Percentiles rank a stretch among this genome's conserved stretches.
Conservation (phyloP, 192 early-diverging fungal species). For the Pecoramyces ruminantium region DNA sequence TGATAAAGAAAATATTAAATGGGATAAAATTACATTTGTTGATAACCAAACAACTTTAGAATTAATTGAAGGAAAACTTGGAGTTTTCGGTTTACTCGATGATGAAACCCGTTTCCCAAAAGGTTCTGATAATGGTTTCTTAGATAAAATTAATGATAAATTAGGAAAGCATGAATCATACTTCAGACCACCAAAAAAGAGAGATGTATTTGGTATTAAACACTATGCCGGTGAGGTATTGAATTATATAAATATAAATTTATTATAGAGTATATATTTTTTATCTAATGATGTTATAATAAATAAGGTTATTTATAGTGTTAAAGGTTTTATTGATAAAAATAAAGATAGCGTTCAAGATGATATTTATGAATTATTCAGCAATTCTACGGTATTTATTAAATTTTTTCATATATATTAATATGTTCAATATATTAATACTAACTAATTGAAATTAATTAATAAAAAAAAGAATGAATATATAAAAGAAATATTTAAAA, state of each 20-base stretch:
- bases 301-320: conserved; percentile 27
- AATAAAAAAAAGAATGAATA: conserved; percentile 10
- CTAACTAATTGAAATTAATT: too few relatives aligned
- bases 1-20: conserved; percentile 29
- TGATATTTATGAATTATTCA: conserved; percentile 25
- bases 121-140: conserved; percentile 28
- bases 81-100: conserved; percentile 28
- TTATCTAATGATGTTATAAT: too few relatives aligned
- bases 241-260: too few relatives aligned
- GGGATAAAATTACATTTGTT: conserved; percentile 31
- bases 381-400: conserved; percentile 19
- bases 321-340: conserved; percentile 28
- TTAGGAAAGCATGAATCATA: conserved; percentile 25
- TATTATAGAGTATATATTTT: too few relatives aligned
- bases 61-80: conserved; percentile 31
- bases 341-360: conserved; percentile 36
- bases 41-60: conserved; percentile 30
- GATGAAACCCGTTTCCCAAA: conserved; percentile 39
- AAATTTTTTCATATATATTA: too few relatives aligned
- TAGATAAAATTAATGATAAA: conserved; percentile 17
- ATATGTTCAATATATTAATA: too few relatives aligned
- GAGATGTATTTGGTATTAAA: conserved; percentile 27
- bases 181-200: conserved; percentile 22
- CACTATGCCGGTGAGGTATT: conserved; percentile 36
- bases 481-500: conserved; percentile 19